Base-by-base conservation (phyloP, 192 early-diverging fungal genomes). In the Entomortierella beljakovae region DNA sequence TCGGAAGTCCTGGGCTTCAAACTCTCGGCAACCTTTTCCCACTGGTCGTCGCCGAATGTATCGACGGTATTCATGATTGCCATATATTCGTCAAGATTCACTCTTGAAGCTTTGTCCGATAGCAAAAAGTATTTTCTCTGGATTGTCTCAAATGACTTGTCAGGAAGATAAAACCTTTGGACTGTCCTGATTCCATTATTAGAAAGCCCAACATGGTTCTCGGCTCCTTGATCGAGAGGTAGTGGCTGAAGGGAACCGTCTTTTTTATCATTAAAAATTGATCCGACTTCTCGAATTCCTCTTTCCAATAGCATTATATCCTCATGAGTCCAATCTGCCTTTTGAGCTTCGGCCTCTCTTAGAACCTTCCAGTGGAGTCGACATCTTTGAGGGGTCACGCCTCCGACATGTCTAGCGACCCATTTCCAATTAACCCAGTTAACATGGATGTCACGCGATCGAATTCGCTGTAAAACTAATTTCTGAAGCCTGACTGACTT, bases 381-480 rank as follows among this genome's bases (percentile, higher is more conserved):
- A 33, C 75, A 79, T 2, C 75, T 55, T 29, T 79, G 66, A 1
- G 60, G 54, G 0, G 66, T 49, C 15, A 40, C 75, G 3, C 75
- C 67, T 18, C 75, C 75, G 1, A 79, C 61, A 65, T 70, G 75
- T 0, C 75, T 51, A 1, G 75, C 67, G 8, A 79, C 75, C 75
- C 75, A 79, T n/a, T 50, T 58, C 75, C 75, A 79, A 38, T 79
- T 79, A 25, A 79, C 60, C 75, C 75, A 79, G 29, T 70, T 53
- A 11, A 79, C 48, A 15, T 79, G 75, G 4, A 79, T 37, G 6
- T 57, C 75, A 20, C 75, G 75, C 8, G 75, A 65, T 62, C 43
- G 56, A 10, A 79, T 56, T 10, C 75, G 60, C 31, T 64, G 75
- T 6, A 67, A 61, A 43, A 79, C 62, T 10, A 79, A 49, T 34